These are phyloP conservation scores for Ustilago nuda DNA, from an alignment of 1,284 basidiomycete species.

Conservation along the genomic window DNA sequence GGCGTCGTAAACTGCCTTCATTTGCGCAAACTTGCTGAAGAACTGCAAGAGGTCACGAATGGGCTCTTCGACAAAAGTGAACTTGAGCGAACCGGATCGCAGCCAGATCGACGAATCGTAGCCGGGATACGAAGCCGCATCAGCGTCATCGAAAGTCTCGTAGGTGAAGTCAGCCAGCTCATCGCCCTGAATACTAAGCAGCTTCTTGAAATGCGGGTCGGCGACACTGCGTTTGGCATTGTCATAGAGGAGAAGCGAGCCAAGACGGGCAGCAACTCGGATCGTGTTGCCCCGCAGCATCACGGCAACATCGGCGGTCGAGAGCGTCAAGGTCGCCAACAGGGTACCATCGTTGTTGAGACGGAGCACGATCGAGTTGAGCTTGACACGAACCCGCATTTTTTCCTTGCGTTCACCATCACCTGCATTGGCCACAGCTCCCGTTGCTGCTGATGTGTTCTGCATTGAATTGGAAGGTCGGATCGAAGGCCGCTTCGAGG, in stretches of 20 bases:
- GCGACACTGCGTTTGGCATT: constrained; percentile 74
- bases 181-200: constrained; percentile 93
- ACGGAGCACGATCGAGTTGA: constrained; percentile 87
- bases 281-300: constrained; percentile 81
- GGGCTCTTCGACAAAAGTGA: constrained; percentile 89
- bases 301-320: constrained; percentile 89
- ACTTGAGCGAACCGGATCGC: constrained; percentile 88
- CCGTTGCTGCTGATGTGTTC: constrained; percentile 3
- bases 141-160: constrained; percentile 83
- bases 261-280: constrained; percentile 84
- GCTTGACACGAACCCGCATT: constrained; percentile 84
- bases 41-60: constrained; percentile 87
- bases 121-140: constrained; percentile 77
- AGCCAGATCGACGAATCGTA: constrained; percentile 88
- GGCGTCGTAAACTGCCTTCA: constrained; percentile 87
- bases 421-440: constrained; percentile 17
- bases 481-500: constrained; percentile 33
- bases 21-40: constrained; percentile 84
- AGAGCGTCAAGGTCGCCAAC: constrained; percentile 88
- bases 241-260: constrained; percentile 86
- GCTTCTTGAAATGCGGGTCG: constrained; percentile 80
- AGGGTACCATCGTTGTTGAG: constrained; percentile 80
- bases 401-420: constrained; percentile 72
- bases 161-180: constrained; percentile 96
- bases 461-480: constrained; percentile 38